These are phyloP conservation scores for Pseudonitzschia delicatissima DNA, from an alignment of 108 stramenopile genomes.

Conservation along the genomic window DNA sequence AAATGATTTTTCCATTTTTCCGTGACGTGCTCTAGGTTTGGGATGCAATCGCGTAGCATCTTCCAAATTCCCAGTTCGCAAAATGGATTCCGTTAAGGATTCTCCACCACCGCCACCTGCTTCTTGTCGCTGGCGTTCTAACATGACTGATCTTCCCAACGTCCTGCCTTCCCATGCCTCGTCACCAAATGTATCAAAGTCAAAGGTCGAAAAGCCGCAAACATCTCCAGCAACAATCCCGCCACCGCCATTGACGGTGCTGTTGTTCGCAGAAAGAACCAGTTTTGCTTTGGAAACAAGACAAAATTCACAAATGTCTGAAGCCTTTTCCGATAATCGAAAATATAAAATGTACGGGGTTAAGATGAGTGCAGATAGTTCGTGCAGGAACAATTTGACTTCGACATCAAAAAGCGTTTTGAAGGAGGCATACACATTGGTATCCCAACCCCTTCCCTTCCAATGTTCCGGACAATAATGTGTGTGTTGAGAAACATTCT, in stretches of 20 bases:
- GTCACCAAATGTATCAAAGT: slow-evolving; percentile 84
- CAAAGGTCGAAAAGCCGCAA: slow-evolving; percentile 89
- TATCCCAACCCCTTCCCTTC: slow-evolving; percentile 71
- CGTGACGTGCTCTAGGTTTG: slow-evolving; percentile 61
- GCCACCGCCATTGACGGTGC: background rate
- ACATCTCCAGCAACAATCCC: slow-evolving; percentile 78
- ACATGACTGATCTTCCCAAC: slow-evolving; percentile 21
- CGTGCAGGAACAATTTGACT: slow-evolving; percentile 67
- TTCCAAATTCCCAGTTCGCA: slow-evolving; percentile 34
- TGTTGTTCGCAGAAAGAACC: background rate
- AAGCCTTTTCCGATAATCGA: slow-evolving; percentile 82
- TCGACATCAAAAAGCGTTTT: slow-evolving; percentile 83
- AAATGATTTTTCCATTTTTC: slow-evolving; percentile 85
- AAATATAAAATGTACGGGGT: slow-evolving; percentile 88
- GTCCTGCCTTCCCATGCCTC: slow-evolving; percentile 71
- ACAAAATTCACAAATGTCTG: slow-evolving; percentile 81
- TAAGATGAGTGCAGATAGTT: slow-evolving; percentile 79
- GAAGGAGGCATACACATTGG: slow-evolving; percentile 61
- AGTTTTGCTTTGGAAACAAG: slow-evolving; percentile 72
- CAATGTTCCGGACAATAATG: slow-evolving; percentile 90
- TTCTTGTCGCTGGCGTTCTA: background rate
- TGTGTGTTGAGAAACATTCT: slow-evolving; percentile 73
- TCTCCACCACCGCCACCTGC: background rate
- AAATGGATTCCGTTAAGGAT: slow-evolving; percentile 27
- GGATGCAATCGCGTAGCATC: slow-evolving; percentile 40